Evolutionary conservation across 371 early-diverging fungal genomes (phyloP), one percentile per base, ranked within the genome.

Genomic region (Syncephalastrum monosporum): DNA sequence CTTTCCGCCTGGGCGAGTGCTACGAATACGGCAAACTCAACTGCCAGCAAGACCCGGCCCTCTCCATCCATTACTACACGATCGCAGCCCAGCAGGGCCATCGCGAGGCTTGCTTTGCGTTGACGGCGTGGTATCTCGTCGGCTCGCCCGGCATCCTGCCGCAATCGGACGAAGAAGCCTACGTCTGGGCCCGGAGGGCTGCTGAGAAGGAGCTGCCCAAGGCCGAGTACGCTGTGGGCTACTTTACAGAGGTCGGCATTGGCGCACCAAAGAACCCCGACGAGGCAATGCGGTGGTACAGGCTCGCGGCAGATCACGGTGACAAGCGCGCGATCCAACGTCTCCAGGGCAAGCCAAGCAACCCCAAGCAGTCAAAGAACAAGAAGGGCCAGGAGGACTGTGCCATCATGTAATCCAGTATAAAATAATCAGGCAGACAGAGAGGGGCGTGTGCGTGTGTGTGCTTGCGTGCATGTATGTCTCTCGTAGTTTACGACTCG

Each of bases 71-170:
- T 54, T 91, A 83, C 59, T 91, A 89, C 52, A 82, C 85, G 1
- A 74, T 88, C 59, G 92, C 95, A 0, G 94, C 96, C 10, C 88
- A 92, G 59, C 89, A 92, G 61, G 91, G 92, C 16, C 91, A 96
- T 60, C 87, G 91, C 0, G 94, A 94, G 57, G 93, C 93, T 15
- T 89, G 92, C 59, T 86, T 95, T 59, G 92, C 92, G 5, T 68
- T 95, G 38, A 89, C 93, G 1, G 92, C 92, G 42, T 95, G 94
- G 93, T 95, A 94, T 64, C 65, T 95, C 17, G 92, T 93, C 0
- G 95, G 95, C 6, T 87, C 87, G 6, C 79, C 77, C 5, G 87
- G 87, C 3, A 83, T 92, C 3, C 59, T 95, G 27, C 85, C 82
- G 17, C 92, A 91, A 65, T 86, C 84, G 15, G 94, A 95, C 67